Evolutionary conservation across 2,329 filamentous ascomycete species (phyloP).

Genomic region (Colletotrichum sp.): DNA sequence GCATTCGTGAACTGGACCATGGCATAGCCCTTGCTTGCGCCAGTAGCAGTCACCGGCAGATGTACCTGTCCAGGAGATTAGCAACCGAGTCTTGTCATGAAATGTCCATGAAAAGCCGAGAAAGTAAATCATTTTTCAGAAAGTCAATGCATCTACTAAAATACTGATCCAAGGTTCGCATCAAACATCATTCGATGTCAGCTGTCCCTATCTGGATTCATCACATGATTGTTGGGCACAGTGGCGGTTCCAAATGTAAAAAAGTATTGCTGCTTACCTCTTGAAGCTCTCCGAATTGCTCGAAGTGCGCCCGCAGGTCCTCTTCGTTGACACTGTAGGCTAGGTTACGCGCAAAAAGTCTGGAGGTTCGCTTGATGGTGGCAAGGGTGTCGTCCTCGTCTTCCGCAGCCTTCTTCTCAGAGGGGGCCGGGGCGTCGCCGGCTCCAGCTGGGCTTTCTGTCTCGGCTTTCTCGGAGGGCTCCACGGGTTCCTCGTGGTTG

Average conservation of each 20-base stretch:
- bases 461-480: conserved; percentile 24
- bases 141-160: conserved; percentile 99
- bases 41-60: conserved; percentile 75
- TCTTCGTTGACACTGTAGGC: conserved; percentile 80
- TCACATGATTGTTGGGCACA: conserved; percentile 55
- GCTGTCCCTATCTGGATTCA: conserved; percentile 99
- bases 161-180: conserved; percentile 90
- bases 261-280: conserved; percentile 72
- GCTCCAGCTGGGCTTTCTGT: conserved; percentile 29
- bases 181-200: conserved; percentile 90
- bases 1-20: conserved; percentile 81
- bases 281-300: conserved; percentile 75
- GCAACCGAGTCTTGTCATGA: conserved; percentile 3
- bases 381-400: conserved; percentile 54
- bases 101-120: conserved; percentile 11
- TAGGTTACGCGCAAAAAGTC: conserved; percentile 89
- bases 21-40: conserved; percentile 86
- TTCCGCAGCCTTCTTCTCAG: conserved; percentile 28
- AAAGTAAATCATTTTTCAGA: conserved; percentile 64
- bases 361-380: conserved; percentile 72
- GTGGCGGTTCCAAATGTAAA: conserved; percentile 9
- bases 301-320: conserved; percentile 76
- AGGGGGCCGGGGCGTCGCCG: conserved; percentile 15
- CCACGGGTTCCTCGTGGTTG: conserved; percentile 14
- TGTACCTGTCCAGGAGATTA: conserved; percentile 71